A percentile compares a stretch with the other conserved stretches of the same genome.
phyloP scores from a whole-genome alignment of 2,329 filamentous ascomycete species.

The Cordyceps cateniannulata region DNA sequence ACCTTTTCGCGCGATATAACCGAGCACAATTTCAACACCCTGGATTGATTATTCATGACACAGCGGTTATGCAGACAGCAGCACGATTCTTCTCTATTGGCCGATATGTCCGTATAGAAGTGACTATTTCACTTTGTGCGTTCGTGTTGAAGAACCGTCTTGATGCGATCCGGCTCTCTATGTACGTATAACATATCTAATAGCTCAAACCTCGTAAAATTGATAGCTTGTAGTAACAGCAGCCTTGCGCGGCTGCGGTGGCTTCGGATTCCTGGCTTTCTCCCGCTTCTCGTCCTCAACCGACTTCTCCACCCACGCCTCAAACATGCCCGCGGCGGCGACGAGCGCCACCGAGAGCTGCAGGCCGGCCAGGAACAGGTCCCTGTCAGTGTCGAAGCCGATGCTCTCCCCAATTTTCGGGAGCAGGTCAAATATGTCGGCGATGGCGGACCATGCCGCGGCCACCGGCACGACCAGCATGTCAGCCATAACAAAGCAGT shows the following conservation, averaged over 20 bases:
- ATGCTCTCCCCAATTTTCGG: not conserved
- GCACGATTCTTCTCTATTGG: too few species aligned
- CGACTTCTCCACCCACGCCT: not conserved
- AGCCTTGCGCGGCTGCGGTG: not conserved
- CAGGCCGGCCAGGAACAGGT: constrained; percentile 6
- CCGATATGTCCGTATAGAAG: too few species aligned
- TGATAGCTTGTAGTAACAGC: not conserved
- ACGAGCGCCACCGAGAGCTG: constrained; percentile 4
- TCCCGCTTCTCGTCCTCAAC: not conserved
- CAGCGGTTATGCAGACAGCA: too few species aligned
- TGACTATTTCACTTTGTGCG: too few species aligned
- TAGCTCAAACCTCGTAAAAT: not conserved
- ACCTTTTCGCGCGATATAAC: too few species aligned
- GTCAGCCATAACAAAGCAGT: constrained; percentile 14
- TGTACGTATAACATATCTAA: not conserved
- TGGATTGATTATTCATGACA: too few species aligned
- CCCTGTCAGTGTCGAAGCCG: not conserved
- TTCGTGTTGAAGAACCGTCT: too few species aligned
- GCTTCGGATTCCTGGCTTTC: not conserved
- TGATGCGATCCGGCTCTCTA: too few species aligned
- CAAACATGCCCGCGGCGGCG: constrained; percentile 2
- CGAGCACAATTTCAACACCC: too few species aligned
- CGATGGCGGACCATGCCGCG: constrained; percentile 11
- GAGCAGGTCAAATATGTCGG: constrained; percentile 6
- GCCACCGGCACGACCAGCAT: constrained; percentile 8